Conservation (phyloP, 257 asterid species). For the Echites panduratus region DNA sequence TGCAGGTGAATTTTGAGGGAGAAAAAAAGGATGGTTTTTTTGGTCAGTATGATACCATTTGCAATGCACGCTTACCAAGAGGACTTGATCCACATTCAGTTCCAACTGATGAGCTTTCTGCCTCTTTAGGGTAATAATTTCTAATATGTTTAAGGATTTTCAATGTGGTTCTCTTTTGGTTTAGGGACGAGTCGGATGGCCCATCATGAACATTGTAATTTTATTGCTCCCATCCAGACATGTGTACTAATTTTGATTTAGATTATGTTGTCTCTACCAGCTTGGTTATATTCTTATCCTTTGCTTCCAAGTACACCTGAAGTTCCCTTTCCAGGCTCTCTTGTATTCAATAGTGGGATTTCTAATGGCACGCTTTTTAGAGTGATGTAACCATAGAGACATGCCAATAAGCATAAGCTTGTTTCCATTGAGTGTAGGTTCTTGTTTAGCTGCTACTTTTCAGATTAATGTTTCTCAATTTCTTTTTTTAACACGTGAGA, state of each 20-base stretch:
- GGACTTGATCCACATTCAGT: conserved; percentile 98
- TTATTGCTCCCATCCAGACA: not conserved
- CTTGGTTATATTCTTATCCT: not conserved
- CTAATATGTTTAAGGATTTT: conserved; percentile 3
- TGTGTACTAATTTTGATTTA: not conserved
- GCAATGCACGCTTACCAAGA: conserved; percentile 87
- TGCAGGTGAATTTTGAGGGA: conserved; percentile 66
- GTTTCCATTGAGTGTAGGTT: not conserved
- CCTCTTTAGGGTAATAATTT: conserved; percentile 74
- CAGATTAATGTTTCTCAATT: not conserved
- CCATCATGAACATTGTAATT: not conserved
- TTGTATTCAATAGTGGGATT: not conserved
- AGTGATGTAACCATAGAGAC: not conserved
- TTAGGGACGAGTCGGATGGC: not conserved
- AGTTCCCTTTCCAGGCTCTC: not conserved
- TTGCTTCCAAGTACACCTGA: not conserved
- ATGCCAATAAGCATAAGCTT: not conserved
- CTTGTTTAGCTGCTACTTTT: not conserved
- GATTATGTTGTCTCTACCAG: not conserved
- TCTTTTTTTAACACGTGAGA: too few species aligned
- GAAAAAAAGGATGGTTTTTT: conserved; percentile 58
- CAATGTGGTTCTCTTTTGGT: not conserved
- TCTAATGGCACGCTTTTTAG: not conserved
- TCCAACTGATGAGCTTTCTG: conserved; percentile 86
- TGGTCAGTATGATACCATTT: conserved; percentile 77